Base-by-base conservation (phyloP, 805 yeast species). In the Candida gorgasii region DNA sequence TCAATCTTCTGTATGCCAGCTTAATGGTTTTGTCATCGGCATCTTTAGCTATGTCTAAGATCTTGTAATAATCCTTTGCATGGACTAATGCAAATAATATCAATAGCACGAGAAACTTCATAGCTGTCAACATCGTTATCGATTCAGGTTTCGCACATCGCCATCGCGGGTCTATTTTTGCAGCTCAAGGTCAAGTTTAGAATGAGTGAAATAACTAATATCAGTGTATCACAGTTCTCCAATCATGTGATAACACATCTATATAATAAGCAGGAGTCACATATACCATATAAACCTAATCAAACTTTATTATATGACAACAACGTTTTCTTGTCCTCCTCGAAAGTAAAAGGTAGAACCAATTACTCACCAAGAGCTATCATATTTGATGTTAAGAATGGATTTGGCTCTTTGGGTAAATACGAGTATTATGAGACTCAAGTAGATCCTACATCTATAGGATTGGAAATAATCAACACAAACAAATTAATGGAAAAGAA, bases 21-120 rank as follows among this genome's bases (percentile, higher is more conserved):
- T 87, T 89, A 65, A 90, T 87, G 43, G 89, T 89, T 51, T 77
- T 82, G 17, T 88, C 96, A 39, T 75, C 73, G 0, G 97, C 95
- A 51, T 74, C 69, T 47, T 73, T 77, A 8, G 72, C 55, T 4
- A 93, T 75, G 0, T 95, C 97, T 8, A 92, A 71, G 5, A 89
- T 74, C 55, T 67, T 45, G 44, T 82, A 80, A 52, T 72, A 80
- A 50, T 81, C 84, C 40, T 65, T 63, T 5, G 67, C 72, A 8
- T 45, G 44, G 9, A 41, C 46, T 11, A 47, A 15, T 0, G 37
- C 42, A 47, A 36, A 4, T 3, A 23, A 17, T 5, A 24, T 16
- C 19, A 36, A 24, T 36, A 24, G 30, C 39, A 36, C 39, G 15
- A 36, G 9, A 16, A 36, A 36, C 12, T n/a, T 15, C 31, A 24